These are phyloP conservation scores for Penicillium sp. DNA, from an alignment of 2,329 filamentous ascomycete species.

Conservation along the genomic window DNA sequence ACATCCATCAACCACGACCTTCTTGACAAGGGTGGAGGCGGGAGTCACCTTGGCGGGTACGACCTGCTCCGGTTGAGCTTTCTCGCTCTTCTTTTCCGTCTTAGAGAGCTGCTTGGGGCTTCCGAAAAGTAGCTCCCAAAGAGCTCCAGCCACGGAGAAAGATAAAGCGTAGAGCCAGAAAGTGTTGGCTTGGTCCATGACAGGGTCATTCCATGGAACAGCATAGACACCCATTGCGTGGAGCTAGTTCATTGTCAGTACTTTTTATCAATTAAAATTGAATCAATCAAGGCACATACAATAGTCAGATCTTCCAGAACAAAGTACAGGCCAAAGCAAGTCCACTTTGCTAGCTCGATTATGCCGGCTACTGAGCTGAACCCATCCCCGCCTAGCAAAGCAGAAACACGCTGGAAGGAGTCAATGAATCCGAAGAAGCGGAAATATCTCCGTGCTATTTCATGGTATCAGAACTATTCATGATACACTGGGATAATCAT, in stretches of 20 bases:
- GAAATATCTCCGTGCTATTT: slow-evolving; percentile 60
- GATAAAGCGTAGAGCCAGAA: slow-evolving; percentile 69
- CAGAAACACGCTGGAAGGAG: slow-evolving; percentile 56
- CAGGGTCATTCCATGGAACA: slow-evolving; percentile 43
- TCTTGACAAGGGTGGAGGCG: slow-evolving; percentile 42
- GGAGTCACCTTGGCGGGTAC: neutral
- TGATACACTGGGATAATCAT: no score
- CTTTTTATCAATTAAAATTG: neutral
- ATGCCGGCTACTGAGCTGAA: slow-evolving; percentile 21
- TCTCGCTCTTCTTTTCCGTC: slow-evolving; percentile 23
- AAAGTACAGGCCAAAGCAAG: slow-evolving; percentile 66
- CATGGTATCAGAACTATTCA: slow-evolving; percentile 6
- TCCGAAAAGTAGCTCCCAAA: slow-evolving; percentile 24
- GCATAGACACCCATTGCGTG: slow-evolving; percentile 55
- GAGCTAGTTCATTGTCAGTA: slow-evolving; percentile 26
- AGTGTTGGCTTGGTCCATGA: slow-evolving; percentile 64
- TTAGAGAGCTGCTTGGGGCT: slow-evolving; percentile 22
- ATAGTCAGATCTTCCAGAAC: slow-evolving; percentile 67
- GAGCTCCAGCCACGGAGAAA: slow-evolving; percentile 48
- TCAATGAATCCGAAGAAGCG: slow-evolving; percentile 70
- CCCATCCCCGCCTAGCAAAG: slow-evolving; percentile 37
- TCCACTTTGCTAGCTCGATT: slow-evolving; percentile 59
- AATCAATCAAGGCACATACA: slow-evolving; percentile 44
- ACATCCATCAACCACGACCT: slow-evolving; percentile 58
- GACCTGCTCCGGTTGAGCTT: slow-evolving; percentile 21